Conservation (phyloP, 2,329 filamentous ascomycete genomes). For the Aspergillus arachidicola region DNA sequence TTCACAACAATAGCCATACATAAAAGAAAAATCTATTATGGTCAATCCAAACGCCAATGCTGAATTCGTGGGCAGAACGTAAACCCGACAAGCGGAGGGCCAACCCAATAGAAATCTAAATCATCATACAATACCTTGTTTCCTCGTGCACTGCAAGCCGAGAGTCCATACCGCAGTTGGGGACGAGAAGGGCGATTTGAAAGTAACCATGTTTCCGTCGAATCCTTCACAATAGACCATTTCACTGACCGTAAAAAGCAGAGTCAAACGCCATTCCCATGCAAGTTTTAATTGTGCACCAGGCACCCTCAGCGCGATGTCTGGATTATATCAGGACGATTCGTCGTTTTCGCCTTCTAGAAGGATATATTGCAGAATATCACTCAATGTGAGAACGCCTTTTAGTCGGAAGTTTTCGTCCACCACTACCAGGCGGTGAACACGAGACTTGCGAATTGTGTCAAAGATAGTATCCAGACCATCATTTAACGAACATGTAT, state of each 20-base stretch:
- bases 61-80: conserved; percentile 13
- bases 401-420: conserved; percentile 85
- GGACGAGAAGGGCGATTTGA: conserved; percentile 5
- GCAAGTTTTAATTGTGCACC: conserved; percentile 33
- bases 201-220: neutral
- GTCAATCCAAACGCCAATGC: conserved; percentile 28
- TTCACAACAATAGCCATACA: conserved; percentile 5
- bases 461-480: conserved; percentile 95
- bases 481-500: conserved; percentile 90
- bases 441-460: conserved; percentile 90
- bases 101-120: conserved; percentile 16
- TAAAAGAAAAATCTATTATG: conserved; percentile 31
- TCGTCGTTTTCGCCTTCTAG: conserved; percentile 72
- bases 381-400: conserved; percentile 89
- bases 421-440: conserved; percentile 90
- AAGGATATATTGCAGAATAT: conserved; percentile 94
- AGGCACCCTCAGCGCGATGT: conserved; percentile 9
- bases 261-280: conserved; percentile 37
- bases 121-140: conserved; percentile 33
- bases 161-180: conserved; percentile 13
- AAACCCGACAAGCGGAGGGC: conserved; percentile 8
- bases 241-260: neutral
- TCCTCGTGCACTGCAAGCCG: conserved; percentile 26
- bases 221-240: neutral
- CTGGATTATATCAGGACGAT: conserved; percentile 28